These are phyloP conservation scores for Colletotrichum tanaceti DNA, from an alignment of 2,329 filamentous ascomycete species.

Conservation along the genomic window DNA sequence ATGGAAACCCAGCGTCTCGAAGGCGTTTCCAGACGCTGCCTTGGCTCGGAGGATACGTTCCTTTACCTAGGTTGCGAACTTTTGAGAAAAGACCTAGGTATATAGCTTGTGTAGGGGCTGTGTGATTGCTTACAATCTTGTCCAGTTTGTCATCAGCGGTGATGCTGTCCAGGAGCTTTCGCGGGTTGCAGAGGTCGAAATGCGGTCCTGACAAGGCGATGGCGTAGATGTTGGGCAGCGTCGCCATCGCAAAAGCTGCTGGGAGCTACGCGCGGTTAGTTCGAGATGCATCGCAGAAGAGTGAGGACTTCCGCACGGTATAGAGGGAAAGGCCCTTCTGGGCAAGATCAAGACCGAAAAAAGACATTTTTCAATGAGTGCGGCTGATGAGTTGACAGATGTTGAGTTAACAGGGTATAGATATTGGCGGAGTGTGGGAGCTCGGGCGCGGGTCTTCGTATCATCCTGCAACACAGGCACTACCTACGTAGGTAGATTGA, in stretches of 20 bases:
- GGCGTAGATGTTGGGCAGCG: constrained; percentile 53
- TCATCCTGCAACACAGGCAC: neutral
- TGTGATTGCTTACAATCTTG: constrained; percentile 44
- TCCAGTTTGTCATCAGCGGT: constrained; percentile 48
- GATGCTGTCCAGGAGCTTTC: constrained; percentile 48
- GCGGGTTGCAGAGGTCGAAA: constrained; percentile 55
- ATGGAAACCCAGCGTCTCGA: constrained; percentile 59
- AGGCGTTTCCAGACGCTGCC: constrained; percentile 58
- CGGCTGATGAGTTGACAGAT: neutral
- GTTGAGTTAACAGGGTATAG: neutral
- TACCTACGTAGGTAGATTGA: no score
- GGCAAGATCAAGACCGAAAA: constrained; percentile 50
- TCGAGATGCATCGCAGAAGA: constrained; percentile 1
- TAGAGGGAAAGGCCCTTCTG: constrained; percentile 51
- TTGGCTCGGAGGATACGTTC: constrained; percentile 66
- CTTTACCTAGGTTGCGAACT: constrained; percentile 55
- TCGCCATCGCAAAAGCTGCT: constrained; percentile 51
- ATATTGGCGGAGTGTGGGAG: neutral
- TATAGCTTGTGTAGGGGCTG: neutral
- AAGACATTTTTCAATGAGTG: constrained; percentile 37
- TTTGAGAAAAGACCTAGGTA: neutral
- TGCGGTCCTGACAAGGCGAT: constrained; percentile 46
- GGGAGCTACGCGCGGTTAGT: constrained; percentile 51
- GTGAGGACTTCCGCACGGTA: constrained; percentile 43
- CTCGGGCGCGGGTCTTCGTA: neutral